Conservation (phyloP, 192 early-diverging fungal species). For the Umbelopsis ramanniana region DNA sequence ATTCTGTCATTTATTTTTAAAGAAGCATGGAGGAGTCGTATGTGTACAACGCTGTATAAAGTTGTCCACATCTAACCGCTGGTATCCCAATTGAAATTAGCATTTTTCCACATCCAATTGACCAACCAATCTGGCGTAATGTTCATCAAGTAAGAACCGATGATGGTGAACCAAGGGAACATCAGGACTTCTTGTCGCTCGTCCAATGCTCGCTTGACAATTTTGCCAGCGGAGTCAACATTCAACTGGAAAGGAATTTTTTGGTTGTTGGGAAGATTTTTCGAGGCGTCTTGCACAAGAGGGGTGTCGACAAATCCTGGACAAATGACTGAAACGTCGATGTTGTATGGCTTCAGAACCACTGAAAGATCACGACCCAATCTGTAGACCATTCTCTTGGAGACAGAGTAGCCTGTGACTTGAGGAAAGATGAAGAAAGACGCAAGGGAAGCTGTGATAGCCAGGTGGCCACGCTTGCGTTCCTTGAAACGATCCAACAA, state of each 20-base stretch:
- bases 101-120: conserved; percentile 13
- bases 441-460: conserved; percentile 25
- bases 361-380: conserved; percentile 26
- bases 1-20: no score
- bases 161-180: conserved; percentile 22
- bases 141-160: conserved; percentile 8
- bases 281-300: conserved; percentile 1
- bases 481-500: conserved; percentile 24
- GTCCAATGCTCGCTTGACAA: conserved; percentile 16
- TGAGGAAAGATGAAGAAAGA: conserved; percentile 17
- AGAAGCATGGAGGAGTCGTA: background rate
- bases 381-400: conserved; percentile 29
- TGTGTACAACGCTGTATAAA: background rate
- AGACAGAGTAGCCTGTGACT: conserved; percentile 18
- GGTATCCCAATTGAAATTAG: conserved; percentile 1
- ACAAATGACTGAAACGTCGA: conserved; percentile 24
- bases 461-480: conserved; percentile 18
- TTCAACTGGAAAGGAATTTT: background rate
- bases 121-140: conserved; percentile 21
- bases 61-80: background rate
- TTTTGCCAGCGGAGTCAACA: background rate
- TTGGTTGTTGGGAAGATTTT: conserved; percentile 1
- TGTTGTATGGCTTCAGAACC: conserved; percentile 2
- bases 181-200: conserved; percentile 24
- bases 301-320: conserved; percentile 20